Conservation (phyloP, 495 filamentous ascomycete genomes). For the Cairneyella variabilis region DNA sequence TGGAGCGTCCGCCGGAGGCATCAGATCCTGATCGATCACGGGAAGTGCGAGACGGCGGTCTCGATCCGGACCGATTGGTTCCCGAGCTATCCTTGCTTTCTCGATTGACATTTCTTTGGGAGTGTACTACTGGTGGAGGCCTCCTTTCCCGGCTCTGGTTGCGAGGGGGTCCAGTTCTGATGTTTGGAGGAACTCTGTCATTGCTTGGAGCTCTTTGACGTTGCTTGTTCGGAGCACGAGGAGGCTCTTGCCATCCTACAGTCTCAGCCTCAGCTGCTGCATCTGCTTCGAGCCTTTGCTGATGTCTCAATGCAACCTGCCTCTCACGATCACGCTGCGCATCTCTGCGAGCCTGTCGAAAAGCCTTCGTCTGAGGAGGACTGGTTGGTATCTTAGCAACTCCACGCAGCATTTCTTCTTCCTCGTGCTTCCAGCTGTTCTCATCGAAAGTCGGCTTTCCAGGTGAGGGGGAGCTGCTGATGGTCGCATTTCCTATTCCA, state of each 20-base stretch:
- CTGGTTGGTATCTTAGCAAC: slow-evolving; percentile 31
- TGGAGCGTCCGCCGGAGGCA: slow-evolving; percentile 47
- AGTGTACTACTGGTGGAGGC: slow-evolving; percentile 38
- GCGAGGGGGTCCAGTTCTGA: slow-evolving; percentile 18
- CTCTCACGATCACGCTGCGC: slow-evolving; percentile 46
- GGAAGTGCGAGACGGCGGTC: slow-evolving; percentile 41
- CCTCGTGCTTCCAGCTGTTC: slow-evolving; percentile 44
- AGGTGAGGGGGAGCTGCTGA: slow-evolving; percentile 49
- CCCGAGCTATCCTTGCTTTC: slow-evolving; percentile 20
- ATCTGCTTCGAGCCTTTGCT: slow-evolving; percentile 12
- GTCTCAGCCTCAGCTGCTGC: no score
- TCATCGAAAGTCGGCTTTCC: slow-evolving; percentile 30
- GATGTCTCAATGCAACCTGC: slow-evolving; percentile 21
- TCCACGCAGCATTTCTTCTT: slow-evolving; percentile 35
- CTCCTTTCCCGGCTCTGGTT: slow-evolving; percentile 43
- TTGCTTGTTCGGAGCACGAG: slow-evolving; percentile 25
- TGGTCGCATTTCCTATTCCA: slow-evolving; percentile 52
- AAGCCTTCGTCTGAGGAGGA: slow-evolving; percentile 31
- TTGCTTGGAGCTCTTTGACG: slow-evolving; percentile 13
- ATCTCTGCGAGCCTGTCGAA: slow-evolving; percentile 49
- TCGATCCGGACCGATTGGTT: slow-evolving; percentile 22
- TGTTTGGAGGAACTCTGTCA: slow-evolving; percentile 30
- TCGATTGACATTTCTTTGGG: slow-evolving; percentile 38
- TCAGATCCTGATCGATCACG: slow-evolving; percentile 63
- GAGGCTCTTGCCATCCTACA: slow-evolving; percentile 23